Percentiles rank a stretch among this genome's conserved stretches.
Evolutionary conservation across 148 eudicot genomes (phyloP).

Genomic region (Rhododendron williamsianum): DNA sequence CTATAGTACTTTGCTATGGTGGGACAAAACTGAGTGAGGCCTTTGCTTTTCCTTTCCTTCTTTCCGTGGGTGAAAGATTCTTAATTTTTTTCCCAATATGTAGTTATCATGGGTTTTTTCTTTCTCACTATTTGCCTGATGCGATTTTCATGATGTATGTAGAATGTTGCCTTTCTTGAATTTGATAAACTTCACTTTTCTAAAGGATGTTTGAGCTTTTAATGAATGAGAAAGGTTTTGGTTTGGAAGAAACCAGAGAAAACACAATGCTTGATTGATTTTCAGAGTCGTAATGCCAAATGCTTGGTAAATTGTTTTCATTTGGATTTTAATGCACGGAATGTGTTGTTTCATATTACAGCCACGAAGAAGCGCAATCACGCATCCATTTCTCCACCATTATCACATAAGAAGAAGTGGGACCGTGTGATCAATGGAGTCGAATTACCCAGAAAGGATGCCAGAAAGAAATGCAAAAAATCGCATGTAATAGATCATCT

Average conservation of each 20-base stretch:
- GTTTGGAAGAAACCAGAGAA: neutral
- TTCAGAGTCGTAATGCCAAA: neutral
- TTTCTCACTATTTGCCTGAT: slow-evolving; percentile 12
- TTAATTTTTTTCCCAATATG: neutral
- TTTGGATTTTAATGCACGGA: neutral
- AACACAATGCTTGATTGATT: neutral
- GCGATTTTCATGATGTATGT: slow-evolving; percentile 3
- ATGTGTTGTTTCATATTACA: slow-evolving; percentile 14
- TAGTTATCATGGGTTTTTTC: neutral
- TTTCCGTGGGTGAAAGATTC: slow-evolving; percentile 14
- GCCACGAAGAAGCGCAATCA: slow-evolving; percentile 55
- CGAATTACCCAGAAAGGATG: slow-evolving; percentile 20
- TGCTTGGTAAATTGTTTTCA: neutral
- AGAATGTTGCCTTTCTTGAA: neutral
- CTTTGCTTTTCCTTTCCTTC: slow-evolving; percentile 13
- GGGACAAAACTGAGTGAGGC: slow-evolving; percentile 2
- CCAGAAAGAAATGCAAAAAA: slow-evolving; percentile 30
- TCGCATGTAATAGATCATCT: slow-evolving; percentile 21
- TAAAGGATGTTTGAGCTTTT: neutral
- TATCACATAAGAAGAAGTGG: slow-evolving; percentile 26
- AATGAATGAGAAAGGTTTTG: neutral
- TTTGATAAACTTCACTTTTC: neutral
- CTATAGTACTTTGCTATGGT: neutral
- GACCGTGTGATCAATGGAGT: slow-evolving; percentile 26
- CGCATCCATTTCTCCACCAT: slow-evolving; percentile 26